phyloP scores from a whole-genome alignment of 148 eudicot genomes.

The Linanthus parryae region DNA sequence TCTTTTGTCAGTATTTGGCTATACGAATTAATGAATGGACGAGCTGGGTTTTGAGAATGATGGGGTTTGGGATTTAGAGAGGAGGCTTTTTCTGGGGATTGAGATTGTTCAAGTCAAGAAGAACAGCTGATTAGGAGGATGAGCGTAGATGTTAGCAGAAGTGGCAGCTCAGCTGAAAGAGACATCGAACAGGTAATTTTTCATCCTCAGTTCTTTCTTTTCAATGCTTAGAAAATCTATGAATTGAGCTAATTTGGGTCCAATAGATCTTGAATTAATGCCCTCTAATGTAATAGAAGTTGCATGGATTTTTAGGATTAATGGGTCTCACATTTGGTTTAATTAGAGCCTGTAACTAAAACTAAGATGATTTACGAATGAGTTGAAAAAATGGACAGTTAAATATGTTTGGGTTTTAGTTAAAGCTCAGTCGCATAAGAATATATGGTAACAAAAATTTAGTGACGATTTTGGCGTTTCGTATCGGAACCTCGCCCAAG shows the following conservation, averaged over 20 bases:
- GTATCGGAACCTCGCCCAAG: too few relatives aligned
- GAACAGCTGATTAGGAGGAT: slow-evolving; percentile 38
- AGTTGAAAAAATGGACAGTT: too few relatives aligned
- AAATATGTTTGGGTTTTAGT: too few relatives aligned
- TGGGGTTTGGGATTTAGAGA: slow-evolving; percentile 14
- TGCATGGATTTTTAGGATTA: not conserved
- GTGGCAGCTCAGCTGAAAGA: slow-evolving; percentile 48
- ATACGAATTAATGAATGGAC: slow-evolving; percentile 29
- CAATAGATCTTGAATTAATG: not conserved
- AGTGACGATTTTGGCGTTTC: too few relatives aligned
- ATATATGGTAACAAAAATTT: too few relatives aligned
- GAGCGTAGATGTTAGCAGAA: slow-evolving; percentile 53
- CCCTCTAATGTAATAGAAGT: not conserved
- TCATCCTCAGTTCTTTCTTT: not conserved
- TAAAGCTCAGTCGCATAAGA: too few relatives aligned
- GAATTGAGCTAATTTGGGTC: not conserved
- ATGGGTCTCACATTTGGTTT: too few relatives aligned
- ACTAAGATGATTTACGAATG: not conserved
- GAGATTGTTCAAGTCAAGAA: slow-evolving; percentile 2
- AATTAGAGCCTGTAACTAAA: not conserved
- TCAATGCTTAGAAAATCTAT: not conserved
- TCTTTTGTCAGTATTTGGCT: not conserved
- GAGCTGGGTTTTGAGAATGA: slow-evolving; percentile 31
- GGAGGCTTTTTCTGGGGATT: slow-evolving; percentile 3
- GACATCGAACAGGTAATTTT: slow-evolving; percentile 66